Conservation (phyloP, 192 early-diverging fungal genomes). For the Phlyctochytrium bullatum region DNA sequence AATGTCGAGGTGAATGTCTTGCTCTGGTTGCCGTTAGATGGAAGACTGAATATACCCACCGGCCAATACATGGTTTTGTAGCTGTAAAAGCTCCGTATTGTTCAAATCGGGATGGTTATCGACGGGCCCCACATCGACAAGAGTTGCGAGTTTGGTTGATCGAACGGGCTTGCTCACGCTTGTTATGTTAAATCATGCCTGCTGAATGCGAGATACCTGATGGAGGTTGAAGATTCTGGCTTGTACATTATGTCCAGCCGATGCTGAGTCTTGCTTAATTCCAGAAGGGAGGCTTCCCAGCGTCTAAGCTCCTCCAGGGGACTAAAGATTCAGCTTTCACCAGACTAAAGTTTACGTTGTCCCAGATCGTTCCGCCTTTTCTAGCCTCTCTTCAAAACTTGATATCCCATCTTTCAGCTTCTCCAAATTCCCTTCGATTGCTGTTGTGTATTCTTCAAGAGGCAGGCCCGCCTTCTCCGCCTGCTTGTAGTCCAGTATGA, state of each 20-base stretch:
- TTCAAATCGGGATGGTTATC: too few species aligned
- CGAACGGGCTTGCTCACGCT: too few species aligned
- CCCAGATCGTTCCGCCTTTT: conserved; percentile 54
- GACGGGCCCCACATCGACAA: conserved; percentile 38
- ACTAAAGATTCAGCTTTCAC: background rate
- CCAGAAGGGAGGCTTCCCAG: conserved; percentile 65
- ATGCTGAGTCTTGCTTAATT: conserved; percentile 61
- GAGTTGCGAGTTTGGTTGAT: conserved; percentile 41
- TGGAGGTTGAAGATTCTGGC: conserved; percentile 32
- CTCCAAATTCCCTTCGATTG: conserved; percentile 51
- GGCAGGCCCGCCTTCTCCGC: conserved; percentile 49
- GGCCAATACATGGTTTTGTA: conserved; percentile 65
- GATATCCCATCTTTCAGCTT: conserved; percentile 52
- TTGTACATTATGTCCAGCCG: conserved; percentile 23
- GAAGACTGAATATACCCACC: conserved; percentile 38
- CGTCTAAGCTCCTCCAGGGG: conserved; percentile 40
- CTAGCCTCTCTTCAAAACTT: conserved; percentile 53
- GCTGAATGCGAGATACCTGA: too few species aligned
- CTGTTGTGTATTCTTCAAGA: conserved; percentile 48
- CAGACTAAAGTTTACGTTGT: conserved; percentile 34
- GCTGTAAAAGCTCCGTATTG: conserved; percentile 49
- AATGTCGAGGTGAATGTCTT: conserved; percentile 73
- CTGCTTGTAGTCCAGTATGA: conserved; percentile 56
- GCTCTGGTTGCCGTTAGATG: conserved; percentile 45
- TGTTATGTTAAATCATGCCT: too few species aligned